Conservation (phyloP, 179 eudicot species). For the Silene noctiflora region DNA sequence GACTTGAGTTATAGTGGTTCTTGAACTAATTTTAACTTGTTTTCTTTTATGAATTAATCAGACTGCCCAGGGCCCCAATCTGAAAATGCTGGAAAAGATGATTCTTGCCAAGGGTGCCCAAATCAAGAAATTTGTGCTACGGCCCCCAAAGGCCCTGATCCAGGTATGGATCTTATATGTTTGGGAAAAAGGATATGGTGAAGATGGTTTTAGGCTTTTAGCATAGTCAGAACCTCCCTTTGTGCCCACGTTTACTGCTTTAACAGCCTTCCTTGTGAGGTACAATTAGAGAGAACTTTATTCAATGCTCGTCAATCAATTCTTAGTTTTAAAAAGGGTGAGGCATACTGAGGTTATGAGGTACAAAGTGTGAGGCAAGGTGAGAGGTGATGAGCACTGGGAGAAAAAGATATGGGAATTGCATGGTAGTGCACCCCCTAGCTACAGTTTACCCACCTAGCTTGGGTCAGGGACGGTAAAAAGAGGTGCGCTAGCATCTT, state of each 20-base stretch:
- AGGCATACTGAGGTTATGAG: too few species aligned
- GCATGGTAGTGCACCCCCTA: background rate
- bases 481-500: too few species aligned
- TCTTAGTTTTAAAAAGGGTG: background rate
- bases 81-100: constrained; percentile 80
- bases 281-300: background rate
- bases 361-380: too few species aligned
- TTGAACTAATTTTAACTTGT: background rate
- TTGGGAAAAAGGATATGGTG: background rate
- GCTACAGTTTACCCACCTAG: too few species aligned
- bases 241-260: background rate
- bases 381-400: too few species aligned
- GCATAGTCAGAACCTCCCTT: background rate
- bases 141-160: constrained; percentile 96
- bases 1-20: background rate
- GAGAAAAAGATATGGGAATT: background rate
- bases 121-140: constrained; percentile 88
- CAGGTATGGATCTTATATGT: constrained; percentile 39
- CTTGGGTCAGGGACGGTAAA: too few species aligned
- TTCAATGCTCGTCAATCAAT: background rate
- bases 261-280: background rate
- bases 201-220: background rate
- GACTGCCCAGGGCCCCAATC: constrained; percentile 92
- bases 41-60: constrained; percentile 16
- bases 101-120: constrained; percentile 85